Conservation (phyloP, 768 basidiomycete species). For the Hemileccinum rubropunctum region DNA sequence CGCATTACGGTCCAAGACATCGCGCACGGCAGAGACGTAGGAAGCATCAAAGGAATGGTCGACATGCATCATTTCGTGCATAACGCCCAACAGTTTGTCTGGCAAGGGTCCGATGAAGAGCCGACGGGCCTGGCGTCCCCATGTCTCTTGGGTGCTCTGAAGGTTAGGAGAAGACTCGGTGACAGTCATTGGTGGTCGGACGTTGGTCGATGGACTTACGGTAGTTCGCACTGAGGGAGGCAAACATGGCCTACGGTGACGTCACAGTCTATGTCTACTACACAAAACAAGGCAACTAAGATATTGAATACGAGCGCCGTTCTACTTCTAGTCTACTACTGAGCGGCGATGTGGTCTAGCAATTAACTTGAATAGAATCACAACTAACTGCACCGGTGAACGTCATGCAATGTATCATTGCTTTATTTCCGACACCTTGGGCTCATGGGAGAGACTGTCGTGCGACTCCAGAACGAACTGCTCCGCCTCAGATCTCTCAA, state of each 20-base stretch:
- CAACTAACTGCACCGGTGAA: conserved; percentile 1
- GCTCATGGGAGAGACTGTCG: conserved; percentile 41
- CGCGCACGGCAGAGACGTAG: conserved; percentile 32
- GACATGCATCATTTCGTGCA: conserved; percentile 29
- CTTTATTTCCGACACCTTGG: conserved; percentile 25
- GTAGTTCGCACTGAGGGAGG: background rate
- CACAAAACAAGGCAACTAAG: background rate
- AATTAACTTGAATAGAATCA: conserved; percentile 10
- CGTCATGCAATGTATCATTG: conserved; percentile 16
- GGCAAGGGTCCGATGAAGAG: conserved; percentile 80
- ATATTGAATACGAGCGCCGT: background rate
- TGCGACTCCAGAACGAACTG: conserved; percentile 63
- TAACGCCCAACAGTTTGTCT: conserved; percentile 48
- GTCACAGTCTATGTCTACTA: conserved; percentile 25
- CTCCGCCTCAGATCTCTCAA: conserved; percentile 66
- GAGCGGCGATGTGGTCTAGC: conserved; percentile 22
- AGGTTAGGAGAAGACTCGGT: conserved; percentile 2
- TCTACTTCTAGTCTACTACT: conserved; percentile 1
- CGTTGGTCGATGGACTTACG: background rate
- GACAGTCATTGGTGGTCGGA: conserved; percentile 10
- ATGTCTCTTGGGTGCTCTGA: background rate
- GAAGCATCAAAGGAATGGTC: conserved; percentile 32
- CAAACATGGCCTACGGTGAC: conserved; percentile 18
- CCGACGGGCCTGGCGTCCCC: conserved; percentile 40
- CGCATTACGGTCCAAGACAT: conserved; percentile 55